Evolutionary conservation across 192 early-diverging fungal species (phyloP), one percentile per base, ranked within the genome.

Genomic region (Cladochytrium replicatum): DNA sequence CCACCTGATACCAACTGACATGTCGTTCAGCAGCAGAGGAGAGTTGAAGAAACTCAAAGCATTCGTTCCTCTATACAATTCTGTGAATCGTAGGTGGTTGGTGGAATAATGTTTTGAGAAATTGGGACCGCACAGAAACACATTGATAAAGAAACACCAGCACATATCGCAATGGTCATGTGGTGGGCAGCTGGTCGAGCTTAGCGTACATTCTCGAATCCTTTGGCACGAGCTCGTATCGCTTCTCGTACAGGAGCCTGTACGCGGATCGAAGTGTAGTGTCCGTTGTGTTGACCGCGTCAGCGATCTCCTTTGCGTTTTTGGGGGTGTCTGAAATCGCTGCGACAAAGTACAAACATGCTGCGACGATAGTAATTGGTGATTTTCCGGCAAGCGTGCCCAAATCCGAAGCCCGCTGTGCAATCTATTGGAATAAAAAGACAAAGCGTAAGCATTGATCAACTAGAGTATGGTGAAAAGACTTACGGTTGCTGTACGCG

Each of bases 291-390:
- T 90, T 89, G 11, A 87, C 84, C 0, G 90, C 81, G 23, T 81
- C 58, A 23, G 89, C 85, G 48, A 98, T 86, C 9, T 89, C 84
- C 24, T 67, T 70, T 3, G 89, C 84, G 2, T 73, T 61, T 26
- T 86, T 75, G 2, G 77, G 75, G 42, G 81, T 68, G 11, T 67
- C 64, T 6, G 56, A 82, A 24, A 99, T 52, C 39, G 79, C 78
- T 28, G 79, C 81, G 3, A 78, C 85, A 73, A 95, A 77, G 45
- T 88, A 99, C 24, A 99, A 83, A 32, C 87, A 86, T 1, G 88
- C 89, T 0, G 89, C 90, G 1, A 93, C 92, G 21, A 96, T 78
- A 2, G 93, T 87, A 29, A 93, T 89, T 4, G 89, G 91, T 4
- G 81, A 85, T 46, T 90, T 91, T 22, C 93, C 93, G 0, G 86